A percentile compares a stretch with the other conserved stretches of the same genome.
Evolutionary conservation across 164 flowering plant species (phyloP).

Genomic region (grape (Vitis vinifera)): DNA sequence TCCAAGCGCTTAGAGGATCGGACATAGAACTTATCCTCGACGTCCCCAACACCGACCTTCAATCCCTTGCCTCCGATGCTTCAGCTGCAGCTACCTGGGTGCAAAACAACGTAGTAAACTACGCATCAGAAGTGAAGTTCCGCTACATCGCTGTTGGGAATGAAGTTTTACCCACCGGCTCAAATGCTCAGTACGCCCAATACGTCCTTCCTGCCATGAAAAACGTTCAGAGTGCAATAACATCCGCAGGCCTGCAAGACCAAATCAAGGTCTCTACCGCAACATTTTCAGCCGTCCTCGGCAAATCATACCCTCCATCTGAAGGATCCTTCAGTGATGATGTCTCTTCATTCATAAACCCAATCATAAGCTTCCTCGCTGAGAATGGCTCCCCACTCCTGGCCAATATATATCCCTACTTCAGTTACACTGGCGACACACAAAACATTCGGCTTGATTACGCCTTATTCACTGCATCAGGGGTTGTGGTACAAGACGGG

Average conservation of each 20-base stretch:
- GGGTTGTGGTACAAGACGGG: slow-evolving; percentile 8
- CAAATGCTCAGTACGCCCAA: neutral
- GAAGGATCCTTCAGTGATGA: no score
- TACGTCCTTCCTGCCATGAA: slow-evolving; percentile 32
- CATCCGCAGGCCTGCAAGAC: slow-evolving; percentile 5
- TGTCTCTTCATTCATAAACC: no score
- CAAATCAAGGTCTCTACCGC: slow-evolving; percentile 30
- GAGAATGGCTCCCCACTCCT: no score
- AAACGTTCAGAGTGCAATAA: slow-evolving; percentile 22
- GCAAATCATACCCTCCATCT: slow-evolving; percentile 33
- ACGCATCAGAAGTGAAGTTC: slow-evolving; percentile 20
- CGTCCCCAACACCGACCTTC: slow-evolving; percentile 20
- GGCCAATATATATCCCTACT: no score
- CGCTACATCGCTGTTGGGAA: slow-evolving; percentile 34
- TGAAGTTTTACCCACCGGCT: slow-evolving; percentile 8
- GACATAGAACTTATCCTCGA: slow-evolving; percentile 16
- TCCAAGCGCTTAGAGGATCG: slow-evolving; percentile 20
- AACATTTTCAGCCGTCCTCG: slow-evolving; percentile 3
- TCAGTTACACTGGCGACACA: no score
- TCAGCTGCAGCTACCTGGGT: slow-evolving; percentile 20
- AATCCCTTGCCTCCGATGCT: neutral
- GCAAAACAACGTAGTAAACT: slow-evolving; percentile 8
- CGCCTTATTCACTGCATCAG: slow-evolving; percentile 16
- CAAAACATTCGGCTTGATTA: neutral
- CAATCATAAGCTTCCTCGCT: no score